Conservation (phyloP, 1,139 yeast genomes). For the Sugiyamaella novakii region DNA sequence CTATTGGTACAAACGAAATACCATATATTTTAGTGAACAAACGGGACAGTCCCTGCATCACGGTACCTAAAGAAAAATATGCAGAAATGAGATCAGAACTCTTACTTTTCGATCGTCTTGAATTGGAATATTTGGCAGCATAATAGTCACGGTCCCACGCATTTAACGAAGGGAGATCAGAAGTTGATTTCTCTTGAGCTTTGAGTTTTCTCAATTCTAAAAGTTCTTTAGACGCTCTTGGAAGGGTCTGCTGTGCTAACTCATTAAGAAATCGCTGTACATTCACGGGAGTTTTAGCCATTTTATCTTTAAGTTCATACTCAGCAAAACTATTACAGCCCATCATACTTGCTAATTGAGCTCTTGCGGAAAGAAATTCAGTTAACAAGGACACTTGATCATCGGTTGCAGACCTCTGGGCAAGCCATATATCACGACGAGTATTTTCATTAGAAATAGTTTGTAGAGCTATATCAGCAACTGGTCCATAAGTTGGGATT, state of each 20-base stretch:
- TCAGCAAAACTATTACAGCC: conserved; percentile 73
- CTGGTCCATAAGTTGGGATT: conserved; percentile 69
- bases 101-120: conserved; percentile 32
- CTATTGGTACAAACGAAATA: conserved; percentile 68
- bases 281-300: conserved; percentile 82
- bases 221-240: conserved; percentile 65
- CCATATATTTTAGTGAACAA: conserved; percentile 75
- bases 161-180: conserved; percentile 31
- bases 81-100: conserved; percentile 35
- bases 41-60: conserved; percentile 77
- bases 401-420: conserved; percentile 56
- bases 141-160: conserved; percentile 95
- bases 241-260: conserved; percentile 54
- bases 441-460: conserved; percentile 58
- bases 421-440: conserved; percentile 73
- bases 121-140: conserved; percentile 45
- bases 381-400: conserved; percentile 65
- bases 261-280: conserved; percentile 69
- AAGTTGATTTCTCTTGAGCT: conserved; percentile 34
- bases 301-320: conserved; percentile 83
- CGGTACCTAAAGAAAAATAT: conserved; percentile 83
- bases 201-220: conserved; percentile 37
- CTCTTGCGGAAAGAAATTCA: conserved; percentile 64
- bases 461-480: conserved; percentile 67
- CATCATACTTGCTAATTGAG: conserved; percentile 70